Conservation (phyloP, 495 filamentous ascomycete genomes). For the Penicillium pulvis region DNA sequence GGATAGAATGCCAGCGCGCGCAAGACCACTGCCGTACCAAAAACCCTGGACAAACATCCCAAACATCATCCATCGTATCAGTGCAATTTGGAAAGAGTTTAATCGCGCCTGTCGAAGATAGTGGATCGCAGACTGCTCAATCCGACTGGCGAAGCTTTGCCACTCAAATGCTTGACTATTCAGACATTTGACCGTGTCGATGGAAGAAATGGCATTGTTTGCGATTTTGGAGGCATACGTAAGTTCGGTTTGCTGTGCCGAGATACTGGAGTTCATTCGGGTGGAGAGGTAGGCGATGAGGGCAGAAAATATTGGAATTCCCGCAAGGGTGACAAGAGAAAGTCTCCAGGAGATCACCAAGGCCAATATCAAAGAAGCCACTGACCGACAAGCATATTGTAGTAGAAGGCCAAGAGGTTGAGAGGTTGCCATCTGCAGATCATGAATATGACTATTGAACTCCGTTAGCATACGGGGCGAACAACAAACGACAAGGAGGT, state of each 20-base stretch:
- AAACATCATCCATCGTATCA: slow-evolving; percentile 72
- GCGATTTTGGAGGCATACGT: slow-evolving; percentile 70
- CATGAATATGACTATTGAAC: slow-evolving; percentile 67
- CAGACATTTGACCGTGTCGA: slow-evolving; percentile 87
- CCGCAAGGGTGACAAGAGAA: slow-evolving; percentile 77
- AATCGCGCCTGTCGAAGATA: slow-evolving; percentile 69
- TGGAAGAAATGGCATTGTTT: slow-evolving; percentile 66
- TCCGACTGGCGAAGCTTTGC: slow-evolving; percentile 60
- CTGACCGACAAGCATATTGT: slow-evolving; percentile 59
- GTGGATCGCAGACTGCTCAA: slow-evolving; percentile 59
- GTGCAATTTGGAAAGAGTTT: slow-evolving; percentile 69
- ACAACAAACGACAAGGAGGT: background rate
- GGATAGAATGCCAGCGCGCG: slow-evolving; percentile 53
- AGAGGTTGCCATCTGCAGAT: slow-evolving; percentile 78
- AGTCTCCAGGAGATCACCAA: slow-evolving; percentile 82
- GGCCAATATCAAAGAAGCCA: slow-evolving; percentile 67
- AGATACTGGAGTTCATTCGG: slow-evolving; percentile 64
- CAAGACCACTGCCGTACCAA: slow-evolving; percentile 78
- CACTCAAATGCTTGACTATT: slow-evolving; percentile 75
- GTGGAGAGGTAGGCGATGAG: slow-evolving; percentile 60
- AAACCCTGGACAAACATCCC: slow-evolving; percentile 89
- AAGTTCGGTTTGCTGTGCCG: slow-evolving; percentile 68
- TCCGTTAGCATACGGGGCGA: background rate
- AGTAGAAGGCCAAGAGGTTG: slow-evolving; percentile 72
- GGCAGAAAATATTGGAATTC: slow-evolving; percentile 66